Evolutionary conservation across 352 stramenopile genomes (phyloP).

Genomic region (Phytophthora europaea): DNA sequence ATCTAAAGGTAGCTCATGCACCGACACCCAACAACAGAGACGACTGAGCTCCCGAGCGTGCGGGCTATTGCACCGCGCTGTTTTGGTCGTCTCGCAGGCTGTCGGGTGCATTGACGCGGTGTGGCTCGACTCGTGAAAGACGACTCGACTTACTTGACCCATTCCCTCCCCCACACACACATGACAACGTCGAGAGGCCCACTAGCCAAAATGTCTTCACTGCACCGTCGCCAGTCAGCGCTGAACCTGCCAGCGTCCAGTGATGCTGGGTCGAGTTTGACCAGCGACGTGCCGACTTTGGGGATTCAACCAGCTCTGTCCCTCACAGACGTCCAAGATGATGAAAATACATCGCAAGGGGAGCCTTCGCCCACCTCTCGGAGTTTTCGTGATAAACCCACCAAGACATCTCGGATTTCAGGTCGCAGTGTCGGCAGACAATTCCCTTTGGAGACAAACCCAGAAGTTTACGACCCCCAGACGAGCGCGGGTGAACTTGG

Average conservation of each 20-base stretch:
- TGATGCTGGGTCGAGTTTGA: constrained; percentile 5
- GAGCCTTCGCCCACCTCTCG: constrained; percentile 40
- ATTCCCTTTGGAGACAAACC: constrained; percentile 13
- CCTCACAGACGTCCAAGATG: constrained; percentile 26
- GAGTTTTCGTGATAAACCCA: constrained; percentile 37
- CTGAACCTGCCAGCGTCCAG: constrained; percentile 35
- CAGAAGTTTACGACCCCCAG: constrained; percentile 20
- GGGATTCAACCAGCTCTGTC: constrained; percentile 27
- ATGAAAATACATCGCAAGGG: constrained; percentile 27
- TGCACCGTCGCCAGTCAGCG: constrained; percentile 58
- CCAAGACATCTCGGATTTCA: constrained; percentile 12
- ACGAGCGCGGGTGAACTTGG: constrained; percentile 3
- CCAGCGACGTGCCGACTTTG: not conserved
- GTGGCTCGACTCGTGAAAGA: constrained; percentile 24
- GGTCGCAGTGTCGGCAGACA: constrained; percentile 9
- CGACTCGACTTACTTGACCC: constrained; percentile 12
- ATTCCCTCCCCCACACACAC: constrained; percentile 16
- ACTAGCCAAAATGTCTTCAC: constrained; percentile 48
- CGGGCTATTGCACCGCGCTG: constrained; percentile 17
- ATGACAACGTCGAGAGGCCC: constrained; percentile 43
- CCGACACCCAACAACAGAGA: constrained; percentile 31
- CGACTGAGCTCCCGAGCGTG: constrained; percentile 27
- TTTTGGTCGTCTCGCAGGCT: constrained; percentile 20
- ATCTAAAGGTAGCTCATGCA: constrained; percentile 37
- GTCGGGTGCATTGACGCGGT: constrained; percentile 28